Conservation (phyloP, 2,329 filamentous ascomycete species). For the Fonsecaea multimorphosa region DNA sequence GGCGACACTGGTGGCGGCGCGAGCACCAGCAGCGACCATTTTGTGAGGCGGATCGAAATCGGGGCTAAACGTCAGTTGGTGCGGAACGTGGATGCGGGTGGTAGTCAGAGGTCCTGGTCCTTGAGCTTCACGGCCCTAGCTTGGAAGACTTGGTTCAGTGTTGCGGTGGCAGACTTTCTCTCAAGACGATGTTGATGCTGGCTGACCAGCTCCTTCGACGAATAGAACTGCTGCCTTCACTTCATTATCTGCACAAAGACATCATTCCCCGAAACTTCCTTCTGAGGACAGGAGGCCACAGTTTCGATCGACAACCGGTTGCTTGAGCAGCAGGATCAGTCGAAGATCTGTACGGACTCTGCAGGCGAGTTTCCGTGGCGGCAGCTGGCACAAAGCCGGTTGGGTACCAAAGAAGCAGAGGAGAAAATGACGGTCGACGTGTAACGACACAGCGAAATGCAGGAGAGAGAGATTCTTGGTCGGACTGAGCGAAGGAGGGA, state of each 20-base stretch:
- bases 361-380: not conserved
- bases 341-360: too few relatives aligned
- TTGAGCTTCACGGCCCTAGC: constrained; percentile 40
- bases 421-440: too few relatives aligned
- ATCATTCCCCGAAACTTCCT: constrained; percentile 44
- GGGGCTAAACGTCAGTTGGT: constrained; percentile 20
- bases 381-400: too few relatives aligned
- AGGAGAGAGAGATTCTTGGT: not conserved
- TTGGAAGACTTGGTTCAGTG: constrained; percentile 39
- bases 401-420: too few relatives aligned
- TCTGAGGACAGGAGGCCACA: too few relatives aligned
- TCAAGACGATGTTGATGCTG: constrained; percentile 44
- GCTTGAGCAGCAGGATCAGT: too few relatives aligned
- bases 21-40: not conserved
- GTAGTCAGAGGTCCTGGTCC: constrained; percentile 31
- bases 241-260: constrained; percentile 40
- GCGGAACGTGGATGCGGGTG: constrained; percentile 14
- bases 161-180: constrained; percentile 39
- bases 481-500: not conserved
- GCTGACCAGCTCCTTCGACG: constrained; percentile 42
- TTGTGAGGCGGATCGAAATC: constrained; percentile 19
- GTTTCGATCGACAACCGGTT: too few relatives aligned
- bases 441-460: too few relatives aligned
- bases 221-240: constrained; percentile 40
- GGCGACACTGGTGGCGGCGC: not conserved